Evolutionary conservation across 1,284 basidiomycete species (phyloP).

Genomic region (Boletus sp.): DNA sequence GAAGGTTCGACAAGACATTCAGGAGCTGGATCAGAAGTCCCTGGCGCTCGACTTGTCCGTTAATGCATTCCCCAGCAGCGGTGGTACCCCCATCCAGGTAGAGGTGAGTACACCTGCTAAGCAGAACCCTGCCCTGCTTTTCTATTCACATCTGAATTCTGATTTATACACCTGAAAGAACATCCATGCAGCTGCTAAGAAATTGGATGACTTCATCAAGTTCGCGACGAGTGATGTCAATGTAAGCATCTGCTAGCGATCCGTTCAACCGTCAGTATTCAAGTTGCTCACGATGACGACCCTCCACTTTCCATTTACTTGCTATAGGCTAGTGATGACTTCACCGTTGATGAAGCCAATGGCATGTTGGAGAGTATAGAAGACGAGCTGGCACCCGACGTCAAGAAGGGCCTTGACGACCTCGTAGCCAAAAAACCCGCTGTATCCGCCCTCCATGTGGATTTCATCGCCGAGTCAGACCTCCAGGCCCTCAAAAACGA

Average conservation of each 20-base stretch:
- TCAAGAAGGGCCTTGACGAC: not conserved
- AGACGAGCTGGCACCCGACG: accelerated
- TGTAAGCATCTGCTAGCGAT: not conserved
- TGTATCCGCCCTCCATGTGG: no score
- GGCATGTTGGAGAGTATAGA: accelerated
- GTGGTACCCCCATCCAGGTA: accelerated
- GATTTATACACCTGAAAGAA: not conserved
- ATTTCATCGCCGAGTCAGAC: not conserved
- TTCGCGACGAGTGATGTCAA: not conserved
- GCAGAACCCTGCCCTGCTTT: not conserved
- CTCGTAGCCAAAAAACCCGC: not conserved
- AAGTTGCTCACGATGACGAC: not conserved
- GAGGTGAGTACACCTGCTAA: not conserved
- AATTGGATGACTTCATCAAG: accelerated
- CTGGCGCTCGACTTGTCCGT: not conserved
- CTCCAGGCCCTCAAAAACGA: not conserved
- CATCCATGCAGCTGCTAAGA: accelerated
- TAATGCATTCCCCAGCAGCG: not conserved
- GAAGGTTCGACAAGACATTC: not conserved
- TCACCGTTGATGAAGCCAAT: not conserved
- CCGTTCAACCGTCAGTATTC: not conserved
- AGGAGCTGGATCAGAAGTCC: accelerated
- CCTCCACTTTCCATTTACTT: not conserved
- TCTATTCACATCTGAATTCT: not conserved
- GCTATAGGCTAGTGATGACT: not conserved